phyloP scores from a whole-genome alignment of 2,329 filamentous ascomycete genomes.

The Colletotrichum navitas region DNA sequence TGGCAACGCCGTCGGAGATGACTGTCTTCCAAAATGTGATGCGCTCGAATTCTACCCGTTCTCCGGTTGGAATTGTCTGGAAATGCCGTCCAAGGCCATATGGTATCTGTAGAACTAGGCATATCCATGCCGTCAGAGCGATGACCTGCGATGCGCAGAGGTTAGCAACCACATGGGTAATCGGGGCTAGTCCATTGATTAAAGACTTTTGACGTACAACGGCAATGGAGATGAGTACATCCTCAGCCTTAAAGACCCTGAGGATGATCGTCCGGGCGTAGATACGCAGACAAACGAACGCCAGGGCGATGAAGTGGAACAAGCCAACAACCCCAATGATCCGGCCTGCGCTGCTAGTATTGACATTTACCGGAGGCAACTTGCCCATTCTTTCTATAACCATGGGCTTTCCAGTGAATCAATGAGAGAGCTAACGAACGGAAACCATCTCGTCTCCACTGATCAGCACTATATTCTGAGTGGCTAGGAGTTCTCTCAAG shows the following conservation, averaged over 20 bases:
- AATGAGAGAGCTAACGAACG: not conserved
- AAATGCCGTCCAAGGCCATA: constrained; percentile 45
- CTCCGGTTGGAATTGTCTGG: constrained; percentile 28
- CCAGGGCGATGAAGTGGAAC: constrained; percentile 45
- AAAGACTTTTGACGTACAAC: constrained; percentile 32
- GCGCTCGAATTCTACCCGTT: constrained; percentile 43
- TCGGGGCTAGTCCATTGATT: too few species aligned
- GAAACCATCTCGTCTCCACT: not conserved
- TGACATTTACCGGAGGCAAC: constrained; percentile 25
- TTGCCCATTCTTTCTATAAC: constrained; percentile 1
- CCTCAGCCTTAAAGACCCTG: constrained; percentile 47
- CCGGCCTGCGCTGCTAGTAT: constrained; percentile 38
- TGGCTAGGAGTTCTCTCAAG: too few species aligned
- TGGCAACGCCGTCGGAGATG: constrained; percentile 43
- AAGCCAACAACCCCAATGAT: constrained; percentile 42
- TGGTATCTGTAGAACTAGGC: constrained; percentile 45
- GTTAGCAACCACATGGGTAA: not conserved
- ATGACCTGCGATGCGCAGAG: constrained; percentile 19
- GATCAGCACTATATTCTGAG: too few species aligned
- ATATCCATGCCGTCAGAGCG: constrained; percentile 44
- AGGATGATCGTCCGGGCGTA: constrained; percentile 46
- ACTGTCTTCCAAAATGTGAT: constrained; percentile 46
- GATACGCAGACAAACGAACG: constrained; percentile 45
- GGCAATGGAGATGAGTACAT: constrained; percentile 46
- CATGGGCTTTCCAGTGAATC: too few species aligned